Percentiles rank a stretch among this genome's conserved stretches.
Conservation (phyloP, 345 rosid species). For the Syzygium aqueum region DNA sequence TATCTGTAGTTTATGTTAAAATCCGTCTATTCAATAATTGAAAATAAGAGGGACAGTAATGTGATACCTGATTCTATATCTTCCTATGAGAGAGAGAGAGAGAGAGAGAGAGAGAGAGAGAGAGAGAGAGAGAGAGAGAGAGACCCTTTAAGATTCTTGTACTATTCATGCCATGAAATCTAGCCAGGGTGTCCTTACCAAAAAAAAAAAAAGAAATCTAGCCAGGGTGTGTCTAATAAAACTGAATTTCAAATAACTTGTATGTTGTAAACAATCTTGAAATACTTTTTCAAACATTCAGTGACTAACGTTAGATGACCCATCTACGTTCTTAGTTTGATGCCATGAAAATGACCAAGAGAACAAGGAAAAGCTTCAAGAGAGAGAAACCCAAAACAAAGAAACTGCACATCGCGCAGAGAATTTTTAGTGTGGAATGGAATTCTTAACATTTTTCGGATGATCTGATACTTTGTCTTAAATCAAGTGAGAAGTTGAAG, state of each 20-base stretch:
- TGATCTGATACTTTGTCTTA: background rate
- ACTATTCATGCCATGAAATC: background rate
- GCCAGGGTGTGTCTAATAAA: background rate
- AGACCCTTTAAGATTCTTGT: background rate
- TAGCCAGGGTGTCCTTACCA: background rate
- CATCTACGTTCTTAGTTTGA: background rate
- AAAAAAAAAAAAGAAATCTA: too few species aligned
- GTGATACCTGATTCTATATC: background rate
- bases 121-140: background rate
- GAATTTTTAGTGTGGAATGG: background rate
- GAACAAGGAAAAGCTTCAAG: background rate
- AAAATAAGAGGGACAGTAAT: background rate
- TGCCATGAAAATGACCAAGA: background rate
- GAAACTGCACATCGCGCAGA: background rate
- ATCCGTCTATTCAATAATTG: background rate
- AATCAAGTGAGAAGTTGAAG: background rate
- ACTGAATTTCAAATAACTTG: background rate
- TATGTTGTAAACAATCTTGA: background rate
- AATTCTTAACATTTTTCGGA: background rate
- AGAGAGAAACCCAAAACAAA: background rate
- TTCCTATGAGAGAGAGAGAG: background rate
- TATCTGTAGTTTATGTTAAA: background rate
- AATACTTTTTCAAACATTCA: background rate
- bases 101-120: background rate
- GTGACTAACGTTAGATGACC: background rate